Base-by-base conservation (phyloP, 106 monocot species). In the Acorus gramineus region DNA sequence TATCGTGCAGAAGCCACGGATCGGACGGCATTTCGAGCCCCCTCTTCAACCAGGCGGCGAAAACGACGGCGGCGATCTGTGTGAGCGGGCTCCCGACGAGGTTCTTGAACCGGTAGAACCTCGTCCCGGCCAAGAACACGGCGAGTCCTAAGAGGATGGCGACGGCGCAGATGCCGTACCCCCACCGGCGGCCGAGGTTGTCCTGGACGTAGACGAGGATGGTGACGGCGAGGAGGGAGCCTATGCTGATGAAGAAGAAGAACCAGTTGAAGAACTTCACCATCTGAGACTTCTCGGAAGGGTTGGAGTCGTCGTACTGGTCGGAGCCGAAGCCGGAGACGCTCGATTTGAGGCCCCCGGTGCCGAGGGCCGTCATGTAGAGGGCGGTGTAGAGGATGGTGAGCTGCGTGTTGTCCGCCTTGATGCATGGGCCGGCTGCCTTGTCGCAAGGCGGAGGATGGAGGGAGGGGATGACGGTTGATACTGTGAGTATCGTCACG, bases 231-330 rank as follows among this genome's bases (percentile, higher is more conserved):
- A 87, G 12, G 48, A 87, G 75, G 14, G 87, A 72, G 43, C 87
- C 87, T 58, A 87, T 55, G 69, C 83, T 83, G 54, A 87, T 80
- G 80, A 87, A 73, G 83, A 87, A 87, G 80, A 80, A 83, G 80
- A 87, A 87, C 83, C 83, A 87, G 74, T 61, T 80, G 83, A 87
- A 87, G 80, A 87, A 87, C n/a, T 7, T 57, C 50, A 69, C 63
- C 87, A 87, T 87, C 53, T 60, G 57, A 53, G 28, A 42, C 72
- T 66, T 74, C 72, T 87, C 87, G 47, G 2, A 56, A 7, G 9
- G 63, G 72, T 83, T 52, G n/a, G 60, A 57, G 80, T 83, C 87
- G 66, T 87, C 87, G 82, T 83, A 87, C 74, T 87, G 87, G 77
- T 87, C 84, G 42, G 84, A 82, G 4, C 82, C 82, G 58, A 86